Percentiles rank a stretch among this genome's conserved stretches.
phyloP scores from a whole-genome alignment of 2,329 filamentous ascomycete species.

The Chaetomiaceae sp. region DNA sequence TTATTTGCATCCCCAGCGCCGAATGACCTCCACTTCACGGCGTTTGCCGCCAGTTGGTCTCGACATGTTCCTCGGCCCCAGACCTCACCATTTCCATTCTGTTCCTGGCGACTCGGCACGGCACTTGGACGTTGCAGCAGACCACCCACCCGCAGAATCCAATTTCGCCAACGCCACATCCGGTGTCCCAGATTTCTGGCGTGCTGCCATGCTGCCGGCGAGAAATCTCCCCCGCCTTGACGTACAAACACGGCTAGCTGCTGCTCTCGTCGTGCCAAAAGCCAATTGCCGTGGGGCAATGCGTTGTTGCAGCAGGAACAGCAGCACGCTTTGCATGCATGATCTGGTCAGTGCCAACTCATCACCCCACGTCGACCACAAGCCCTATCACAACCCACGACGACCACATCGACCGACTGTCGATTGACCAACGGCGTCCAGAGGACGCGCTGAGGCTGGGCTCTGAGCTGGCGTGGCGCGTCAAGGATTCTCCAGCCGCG shows the following conservation, averaged over 20 bases:
- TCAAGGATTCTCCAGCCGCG: slow-evolving; percentile 2
- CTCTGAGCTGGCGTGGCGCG: slow-evolving; percentile 21
- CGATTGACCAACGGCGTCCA: slow-evolving; percentile 10
- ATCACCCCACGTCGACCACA: slow-evolving; percentile 19
- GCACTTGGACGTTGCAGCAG: slow-evolving; percentile 14
- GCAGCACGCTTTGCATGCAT: no score
- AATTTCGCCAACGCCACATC: slow-evolving; percentile 16
- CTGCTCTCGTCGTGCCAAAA: background rate
- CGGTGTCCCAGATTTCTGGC: background rate
- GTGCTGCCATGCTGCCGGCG: background rate
- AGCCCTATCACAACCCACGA: slow-evolving; percentile 18
- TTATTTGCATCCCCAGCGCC: background rate
- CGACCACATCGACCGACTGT: slow-evolving; percentile 9
- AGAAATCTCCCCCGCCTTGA: background rate
- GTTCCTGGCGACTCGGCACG: background rate
- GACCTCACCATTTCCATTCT: background rate
- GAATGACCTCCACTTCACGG: no score
- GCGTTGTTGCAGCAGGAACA: background rate
- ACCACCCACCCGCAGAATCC: slow-evolving; percentile 1
- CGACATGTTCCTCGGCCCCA: background rate
- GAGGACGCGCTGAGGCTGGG: background rate
- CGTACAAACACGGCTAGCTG: background rate
- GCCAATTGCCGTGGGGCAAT: slow-evolving; percentile 1
- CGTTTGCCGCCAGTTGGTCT: no score
- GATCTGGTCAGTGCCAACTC: slow-evolving; percentile 28